phyloP scores from a whole-genome alignment of 2,329 filamentous ascomycete species.

The Fusarium redolens region DNA sequence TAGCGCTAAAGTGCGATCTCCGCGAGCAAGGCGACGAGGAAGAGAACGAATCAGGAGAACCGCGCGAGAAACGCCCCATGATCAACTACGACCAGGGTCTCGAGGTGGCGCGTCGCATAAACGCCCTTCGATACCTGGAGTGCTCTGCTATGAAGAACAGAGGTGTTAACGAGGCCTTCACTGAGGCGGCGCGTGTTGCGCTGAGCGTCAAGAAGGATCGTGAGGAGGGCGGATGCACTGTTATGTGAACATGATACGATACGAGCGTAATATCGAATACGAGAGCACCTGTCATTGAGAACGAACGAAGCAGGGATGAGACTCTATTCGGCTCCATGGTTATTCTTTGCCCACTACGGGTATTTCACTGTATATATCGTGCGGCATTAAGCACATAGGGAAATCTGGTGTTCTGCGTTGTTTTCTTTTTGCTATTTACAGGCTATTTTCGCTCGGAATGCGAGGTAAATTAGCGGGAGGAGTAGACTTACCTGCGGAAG shows the following conservation, averaged over 20 bases:
- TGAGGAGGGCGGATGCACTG: conserved; percentile 68
- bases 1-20: conserved; percentile 96
- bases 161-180: conserved; percentile 98
- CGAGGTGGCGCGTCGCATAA: conserved; percentile 90
- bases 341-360: conserved; percentile 7
- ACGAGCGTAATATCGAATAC: conserved; percentile 35
- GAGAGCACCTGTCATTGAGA: conserved; percentile 12
- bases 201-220: conserved; percentile 76
- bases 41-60: conserved; percentile 60
- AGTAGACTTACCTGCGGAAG: conserved; percentile 26
- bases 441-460: background rate
- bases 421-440: conserved; percentile 13
- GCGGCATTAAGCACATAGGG: conserved; percentile 46
- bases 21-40: conserved; percentile 82
- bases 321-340: conserved; percentile 9
- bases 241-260: conserved; percentile 63
- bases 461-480: conserved; percentile 1
- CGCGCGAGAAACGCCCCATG: conserved; percentile 73
- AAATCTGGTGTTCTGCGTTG: conserved; percentile 38
- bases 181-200: conserved; percentile 94
- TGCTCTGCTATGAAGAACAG: conserved; percentile 99
- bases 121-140: conserved; percentile 93
- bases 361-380: conserved; percentile 45
- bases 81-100: conserved; percentile 94
- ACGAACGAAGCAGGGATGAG: conserved; percentile 18